Evolutionary conservation across 169 alveolate species (phyloP).

Genomic region (Plasmodium relictum): DNA sequence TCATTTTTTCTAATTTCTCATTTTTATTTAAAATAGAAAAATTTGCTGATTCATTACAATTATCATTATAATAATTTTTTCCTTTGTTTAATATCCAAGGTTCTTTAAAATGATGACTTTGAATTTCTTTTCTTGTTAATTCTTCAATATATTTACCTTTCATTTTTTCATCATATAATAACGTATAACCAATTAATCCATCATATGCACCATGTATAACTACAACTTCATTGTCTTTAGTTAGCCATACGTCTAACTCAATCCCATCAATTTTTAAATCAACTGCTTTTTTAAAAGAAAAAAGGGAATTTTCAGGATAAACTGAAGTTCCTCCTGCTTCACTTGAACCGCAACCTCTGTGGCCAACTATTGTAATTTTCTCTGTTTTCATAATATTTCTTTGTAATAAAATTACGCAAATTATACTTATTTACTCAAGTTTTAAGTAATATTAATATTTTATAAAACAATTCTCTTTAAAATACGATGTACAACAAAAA

Average conservation of each 20-base stretch:
- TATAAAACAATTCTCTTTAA: no score
- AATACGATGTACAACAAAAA: no score
- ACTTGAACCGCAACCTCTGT: constrained; percentile 87
- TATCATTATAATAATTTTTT: constrained; percentile 9
- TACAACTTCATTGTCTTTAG: constrained; percentile 79
- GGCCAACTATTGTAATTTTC: constrained; percentile 79
- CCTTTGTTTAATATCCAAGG: constrained; percentile 55
- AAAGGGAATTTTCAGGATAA: constrained; percentile 82
- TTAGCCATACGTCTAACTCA: constrained; percentile 84
- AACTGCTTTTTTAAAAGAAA: constrained; percentile 78
- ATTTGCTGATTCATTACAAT: background rate
- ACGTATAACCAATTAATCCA: constrained; percentile 36
- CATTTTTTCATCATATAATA: background rate
- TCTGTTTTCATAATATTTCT: no score
- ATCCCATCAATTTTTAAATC: constrained; percentile 80
- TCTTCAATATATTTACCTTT: constrained; percentile 46
- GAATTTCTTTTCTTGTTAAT: constrained; percentile 46
- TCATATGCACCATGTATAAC: constrained; percentile 83
- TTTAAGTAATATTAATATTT: no score
- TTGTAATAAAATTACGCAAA: no score
- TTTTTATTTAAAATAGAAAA: constrained; percentile 15
- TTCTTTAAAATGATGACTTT: constrained; percentile 47
- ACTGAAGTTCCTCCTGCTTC: constrained; percentile 77
- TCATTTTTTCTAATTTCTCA: constrained; percentile 20
- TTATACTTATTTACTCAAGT: no score